Evolutionary conservation across 352 stramenopile species (phyloP).

Genomic region (Plasmopara viticola): DNA sequence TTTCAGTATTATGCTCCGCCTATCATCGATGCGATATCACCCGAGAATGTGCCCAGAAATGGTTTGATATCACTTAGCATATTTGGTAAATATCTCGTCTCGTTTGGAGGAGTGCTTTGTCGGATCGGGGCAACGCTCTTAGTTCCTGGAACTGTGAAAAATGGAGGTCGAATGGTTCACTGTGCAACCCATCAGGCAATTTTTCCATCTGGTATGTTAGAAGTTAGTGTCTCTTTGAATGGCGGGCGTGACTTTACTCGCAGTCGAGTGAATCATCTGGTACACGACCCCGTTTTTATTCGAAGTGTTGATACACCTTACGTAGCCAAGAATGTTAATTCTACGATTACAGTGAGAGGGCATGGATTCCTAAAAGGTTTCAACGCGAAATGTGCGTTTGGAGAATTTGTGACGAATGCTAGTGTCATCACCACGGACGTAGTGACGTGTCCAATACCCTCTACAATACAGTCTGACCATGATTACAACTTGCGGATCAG

Average conservation of each 20-base stretch:
- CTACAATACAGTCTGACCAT: conserved; percentile 1
- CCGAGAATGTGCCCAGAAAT: conserved; percentile 11
- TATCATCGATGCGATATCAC: conserved; percentile 13
- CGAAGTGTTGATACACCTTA: conserved; percentile 13
- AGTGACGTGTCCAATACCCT: conserved; percentile 19
- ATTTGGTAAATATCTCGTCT: conserved; percentile 19
- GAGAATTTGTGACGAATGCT: conserved; percentile 1
- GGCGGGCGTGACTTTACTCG: conserved; percentile 28
- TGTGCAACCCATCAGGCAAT: conserved; percentile 4
- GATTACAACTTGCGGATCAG: conserved; percentile 27
- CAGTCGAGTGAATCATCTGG: conserved; percentile 6
- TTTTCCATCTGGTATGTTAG: conserved; percentile 2
- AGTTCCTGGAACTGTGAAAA: conserved; percentile 13
- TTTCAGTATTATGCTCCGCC: conserved; percentile 31
- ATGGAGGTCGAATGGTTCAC: conserved; percentile 14
- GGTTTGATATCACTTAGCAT: conserved; percentile 12
- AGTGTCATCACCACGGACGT: conserved; percentile 11
- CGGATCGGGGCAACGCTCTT: conserved; percentile 7
- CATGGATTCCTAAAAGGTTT: conserved; percentile 16
- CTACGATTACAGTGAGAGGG: conserved; percentile 18
- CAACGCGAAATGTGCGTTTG: conserved; percentile 16
- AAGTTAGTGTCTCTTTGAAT: conserved; percentile 35
- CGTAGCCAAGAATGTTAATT: conserved; percentile 13
- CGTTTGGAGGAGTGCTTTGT: conserved; percentile 24
- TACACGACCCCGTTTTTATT: conserved; percentile 22